phyloP scores from a whole-genome alignment of 2,329 filamentous ascomycete genomes.

The Botrytis porri region DNA sequence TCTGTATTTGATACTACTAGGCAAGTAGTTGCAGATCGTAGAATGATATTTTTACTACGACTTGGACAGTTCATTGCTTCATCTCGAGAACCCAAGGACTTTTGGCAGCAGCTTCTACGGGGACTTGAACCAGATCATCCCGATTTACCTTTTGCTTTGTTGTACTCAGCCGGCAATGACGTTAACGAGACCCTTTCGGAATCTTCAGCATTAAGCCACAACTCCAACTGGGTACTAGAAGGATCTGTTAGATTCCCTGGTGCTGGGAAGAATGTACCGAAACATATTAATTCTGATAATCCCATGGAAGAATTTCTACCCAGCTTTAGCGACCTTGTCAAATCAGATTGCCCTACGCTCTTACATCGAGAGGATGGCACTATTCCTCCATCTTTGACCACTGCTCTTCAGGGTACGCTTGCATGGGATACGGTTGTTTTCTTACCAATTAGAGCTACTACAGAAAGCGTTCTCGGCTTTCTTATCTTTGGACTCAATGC shows the following conservation, averaged over 20 bases:
- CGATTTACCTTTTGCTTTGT: slow-evolving; percentile 71
- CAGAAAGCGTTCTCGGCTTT: slow-evolving; percentile 72
- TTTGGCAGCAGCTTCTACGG: slow-evolving; percentile 67
- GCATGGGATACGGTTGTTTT: slow-evolving; percentile 6
- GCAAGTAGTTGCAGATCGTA: slow-evolving; percentile 69
- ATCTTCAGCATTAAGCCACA: slow-evolving; percentile 24
- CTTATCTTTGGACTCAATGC: slow-evolving; percentile 77
- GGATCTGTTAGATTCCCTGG: slow-evolving; percentile 24
- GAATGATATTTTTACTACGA: slow-evolving; percentile 73
- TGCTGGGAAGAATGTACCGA: slow-evolving; percentile 1
- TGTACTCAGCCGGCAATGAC: slow-evolving; percentile 73
- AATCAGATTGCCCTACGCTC: slow-evolving; percentile 12
- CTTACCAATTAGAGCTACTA: slow-evolving; percentile 44
- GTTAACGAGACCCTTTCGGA: slow-evolving; percentile 29
- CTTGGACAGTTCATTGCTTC: slow-evolving; percentile 70
- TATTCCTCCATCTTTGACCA: not conserved
- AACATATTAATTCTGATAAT: not conserved
- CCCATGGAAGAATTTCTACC: slow-evolving; percentile 10
- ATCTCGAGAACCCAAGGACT: slow-evolving; percentile 67
- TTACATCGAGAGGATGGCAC: slow-evolving; percentile 2
- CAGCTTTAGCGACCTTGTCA: not conserved
- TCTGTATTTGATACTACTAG: slow-evolving; percentile 77
- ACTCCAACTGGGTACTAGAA: slow-evolving; percentile 28
- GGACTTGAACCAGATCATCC: slow-evolving; percentile 69
- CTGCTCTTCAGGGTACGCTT: not conserved